phyloP scores from a whole-genome alignment of 2,329 filamentous ascomycete genomes.

The Fusarium ramigenum region DNA sequence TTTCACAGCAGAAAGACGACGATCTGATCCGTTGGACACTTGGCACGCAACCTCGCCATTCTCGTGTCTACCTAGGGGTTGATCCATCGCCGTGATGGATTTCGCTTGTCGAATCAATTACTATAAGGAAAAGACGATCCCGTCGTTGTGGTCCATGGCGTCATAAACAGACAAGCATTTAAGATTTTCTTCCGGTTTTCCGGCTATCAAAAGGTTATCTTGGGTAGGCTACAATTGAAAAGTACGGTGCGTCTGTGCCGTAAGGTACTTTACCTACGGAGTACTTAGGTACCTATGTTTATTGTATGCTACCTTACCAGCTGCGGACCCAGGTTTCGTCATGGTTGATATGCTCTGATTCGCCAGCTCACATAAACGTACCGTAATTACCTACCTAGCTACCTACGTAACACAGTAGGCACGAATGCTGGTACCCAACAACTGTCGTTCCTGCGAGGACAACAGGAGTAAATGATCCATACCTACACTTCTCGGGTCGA shows the following conservation, averaged over 20 bases:
- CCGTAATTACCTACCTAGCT: neutral
- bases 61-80: neutral
- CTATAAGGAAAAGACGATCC: neutral
- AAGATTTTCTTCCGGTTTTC: constrained; percentile 11
- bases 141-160: constrained; percentile 9
- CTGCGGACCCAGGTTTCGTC: neutral
- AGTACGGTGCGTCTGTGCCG: neutral
- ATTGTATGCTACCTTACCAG: constrained; percentile 2
- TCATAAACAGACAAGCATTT: constrained; percentile 4
- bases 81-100: constrained; percentile 14
- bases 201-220: neutral
- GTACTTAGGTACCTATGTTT: neutral
- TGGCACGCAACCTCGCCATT: neutral
- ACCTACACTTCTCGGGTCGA: neutral
- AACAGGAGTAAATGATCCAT: neutral
- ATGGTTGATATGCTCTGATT: constrained; percentile 22
- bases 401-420: neutral
- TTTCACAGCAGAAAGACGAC: neutral
- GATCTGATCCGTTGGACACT: constrained; percentile 18
- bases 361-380: neutral
- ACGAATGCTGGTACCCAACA: neutral
- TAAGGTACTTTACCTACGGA: no score
- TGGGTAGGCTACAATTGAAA: neutral
- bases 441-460: neutral
- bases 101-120: constrained; percentile 10